These are phyloP conservation scores for Kingdonia uniflora DNA, from an alignment of 164 flowering plant species.

Conservation along the genomic window DNA sequence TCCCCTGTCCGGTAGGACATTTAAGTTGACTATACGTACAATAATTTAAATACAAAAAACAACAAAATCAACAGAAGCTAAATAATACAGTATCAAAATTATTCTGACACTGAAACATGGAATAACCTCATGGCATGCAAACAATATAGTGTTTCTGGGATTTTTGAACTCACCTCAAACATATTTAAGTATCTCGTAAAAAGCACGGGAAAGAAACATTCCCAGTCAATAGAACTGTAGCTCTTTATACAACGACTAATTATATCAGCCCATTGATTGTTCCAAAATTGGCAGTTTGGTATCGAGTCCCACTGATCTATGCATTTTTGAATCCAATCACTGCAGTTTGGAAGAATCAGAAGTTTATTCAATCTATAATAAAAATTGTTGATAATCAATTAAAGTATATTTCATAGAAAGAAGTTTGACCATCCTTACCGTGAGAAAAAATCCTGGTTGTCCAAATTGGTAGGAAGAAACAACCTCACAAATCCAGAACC, in stretches of 20 bases:
- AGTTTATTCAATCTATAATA: too few species aligned
- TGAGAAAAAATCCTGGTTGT: constrained; percentile 76
- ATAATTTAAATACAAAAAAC: too few species aligned
- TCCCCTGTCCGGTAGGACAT: too few species aligned
- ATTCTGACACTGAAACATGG: too few species aligned
- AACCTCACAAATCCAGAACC: constrained; percentile 89
- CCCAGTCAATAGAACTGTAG: constrained; percentile 60
- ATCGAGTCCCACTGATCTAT: constrained; percentile 64
- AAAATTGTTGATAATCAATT: too few species aligned
- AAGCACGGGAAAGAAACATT: constrained; percentile 53
- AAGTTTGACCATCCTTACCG: constrained; percentile 35
- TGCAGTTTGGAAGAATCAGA: constrained; percentile 21
- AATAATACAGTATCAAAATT: too few species aligned
- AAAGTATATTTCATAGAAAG: not conserved
- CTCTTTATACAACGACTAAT: constrained; percentile 75
- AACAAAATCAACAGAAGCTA: too few species aligned
- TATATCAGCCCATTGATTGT: constrained; percentile 83
- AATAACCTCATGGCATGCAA: not conserved
- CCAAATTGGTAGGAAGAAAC: constrained; percentile 85
- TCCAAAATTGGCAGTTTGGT: constrained; percentile 95
- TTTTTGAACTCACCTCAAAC: constrained; percentile 68
- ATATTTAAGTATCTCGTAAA: constrained; percentile 71
- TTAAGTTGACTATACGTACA: too few species aligned
- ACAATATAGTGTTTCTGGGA: not conserved
- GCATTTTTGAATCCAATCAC: constrained; percentile 57